phyloP scores from a whole-genome alignment of 164 flowering plant genomes.

The Nymphaea colorata region DNA sequence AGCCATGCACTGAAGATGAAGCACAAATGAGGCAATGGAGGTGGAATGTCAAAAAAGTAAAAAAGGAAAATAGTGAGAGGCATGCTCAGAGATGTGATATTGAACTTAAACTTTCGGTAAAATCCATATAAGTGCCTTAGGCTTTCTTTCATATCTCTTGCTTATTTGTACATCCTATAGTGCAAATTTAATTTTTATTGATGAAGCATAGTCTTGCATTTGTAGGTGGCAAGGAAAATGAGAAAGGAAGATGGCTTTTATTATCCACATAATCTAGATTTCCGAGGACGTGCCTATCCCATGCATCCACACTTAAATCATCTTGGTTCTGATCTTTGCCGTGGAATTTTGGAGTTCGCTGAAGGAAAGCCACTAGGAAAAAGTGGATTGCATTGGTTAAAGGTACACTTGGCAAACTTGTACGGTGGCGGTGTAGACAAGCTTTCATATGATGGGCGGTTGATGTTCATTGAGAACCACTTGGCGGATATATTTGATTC shows the following conservation, averaged over 20 bases:
- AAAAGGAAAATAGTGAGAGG: conserved; percentile 70
- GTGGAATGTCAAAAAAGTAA: conserved; percentile 55
- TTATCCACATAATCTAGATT: conserved; percentile 95
- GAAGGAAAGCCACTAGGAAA: conserved; percentile 81
- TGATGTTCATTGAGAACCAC: conserved; percentile 77
- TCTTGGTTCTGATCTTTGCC: conserved; percentile 85
- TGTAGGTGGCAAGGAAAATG: conserved; percentile 85
- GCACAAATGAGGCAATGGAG: conserved; percentile 60
- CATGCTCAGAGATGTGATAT: conserved; percentile 79
- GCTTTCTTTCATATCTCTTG: neutral
- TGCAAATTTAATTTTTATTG: too few species aligned
- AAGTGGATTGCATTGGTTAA: conserved; percentile 80
- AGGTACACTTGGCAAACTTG: conserved; percentile 86
- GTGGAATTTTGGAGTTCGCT: conserved; percentile 90
- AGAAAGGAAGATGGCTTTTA: conserved; percentile 91
- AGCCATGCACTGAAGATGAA: conserved; percentile 42
- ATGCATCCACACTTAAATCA: conserved; percentile 97
- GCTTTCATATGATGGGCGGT: conserved; percentile 73
- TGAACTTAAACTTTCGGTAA: conserved; percentile 90
- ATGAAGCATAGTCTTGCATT: neutral
- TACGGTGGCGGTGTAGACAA: conserved; percentile 83
- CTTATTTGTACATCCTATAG: neutral
- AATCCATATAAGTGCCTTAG: conserved; percentile 2
- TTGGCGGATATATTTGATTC: conserved; percentile 71
- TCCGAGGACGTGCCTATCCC: conserved; percentile 96